These are phyloP conservation scores for Tulasnella sp. DNA, from an alignment of 768 basidiomycete species.

Conservation along the genomic window DNA sequence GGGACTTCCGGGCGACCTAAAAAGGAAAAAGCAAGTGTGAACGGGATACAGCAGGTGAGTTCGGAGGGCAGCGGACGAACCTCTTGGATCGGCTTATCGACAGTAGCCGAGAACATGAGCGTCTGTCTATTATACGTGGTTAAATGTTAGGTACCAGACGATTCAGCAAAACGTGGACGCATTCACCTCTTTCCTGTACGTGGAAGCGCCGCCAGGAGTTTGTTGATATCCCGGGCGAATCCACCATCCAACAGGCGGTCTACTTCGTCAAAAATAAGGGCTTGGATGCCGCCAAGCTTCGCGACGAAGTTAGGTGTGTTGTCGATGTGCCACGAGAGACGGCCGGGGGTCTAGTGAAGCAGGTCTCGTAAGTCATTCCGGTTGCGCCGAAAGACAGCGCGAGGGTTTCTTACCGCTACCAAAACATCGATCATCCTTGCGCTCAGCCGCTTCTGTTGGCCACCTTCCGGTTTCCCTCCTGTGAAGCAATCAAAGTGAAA, in stretches of 20 bases:
- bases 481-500: constrained; percentile 64
- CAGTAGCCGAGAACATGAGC: constrained; percentile 82
- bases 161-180: no score
- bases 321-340: constrained; percentile 12
- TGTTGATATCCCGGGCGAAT: constrained; percentile 79
- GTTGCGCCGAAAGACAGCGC: constrained; percentile 56
- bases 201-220: constrained; percentile 52
- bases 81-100: constrained; percentile 24
- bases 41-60: no score
- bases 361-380: constrained; percentile 45
- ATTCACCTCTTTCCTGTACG: constrained; percentile 37
- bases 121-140: no score
- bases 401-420: constrained; percentile 76
- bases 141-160: no score
- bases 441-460: constrained; percentile 59
- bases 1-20: constrained; percentile 31
- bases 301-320: constrained; percentile 30
- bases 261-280: constrained; percentile 77
- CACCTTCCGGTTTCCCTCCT: constrained; percentile 56
- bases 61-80: no score
- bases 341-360: not conserved
- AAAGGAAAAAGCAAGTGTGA: not conserved
- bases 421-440: constrained; percentile 62
- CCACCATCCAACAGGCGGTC: constrained; percentile 88
- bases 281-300: no score